Base-by-base conservation (phyloP, 805 yeast genomes). In the Alloascoidea hylecoeti region DNA sequence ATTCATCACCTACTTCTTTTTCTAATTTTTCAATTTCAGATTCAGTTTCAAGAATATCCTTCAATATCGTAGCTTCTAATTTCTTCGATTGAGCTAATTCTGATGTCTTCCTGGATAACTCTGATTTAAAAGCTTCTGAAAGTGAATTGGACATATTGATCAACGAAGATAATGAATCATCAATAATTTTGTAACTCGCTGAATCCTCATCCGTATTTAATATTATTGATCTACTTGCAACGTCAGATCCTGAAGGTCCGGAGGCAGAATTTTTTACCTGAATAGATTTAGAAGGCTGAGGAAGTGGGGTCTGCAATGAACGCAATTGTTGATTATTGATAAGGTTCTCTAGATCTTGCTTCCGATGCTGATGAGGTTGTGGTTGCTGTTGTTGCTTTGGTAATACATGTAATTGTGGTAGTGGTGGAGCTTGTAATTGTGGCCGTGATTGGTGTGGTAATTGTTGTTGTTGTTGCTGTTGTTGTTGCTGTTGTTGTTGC, bases 61-160 rank as follows among this genome's bases (percentile, higher is more conserved):
- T 48, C 34, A 61, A 58, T 42, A 70, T 51, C 18, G 57, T 63
- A 15, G 52, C 53, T 14, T 68, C 49, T 15, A 72, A 57, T 28
- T 55, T 50, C 14, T 61, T 52, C 16, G 71, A 72, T 46, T 74
- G 74, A 17, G 56, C 56, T 27, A 64, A 53, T 42, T 74, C 78
- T 16, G 68, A 60, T 34, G 70, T 72, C 52, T 76, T 75, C 36
- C 64, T 66, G 18, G 58, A 60, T 36, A 82, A 52, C 42, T 75
- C 78, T 5, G 53, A 52, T 36, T 73, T 76, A 50, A 75, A 82
- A 16, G 73, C 66, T 32, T 42, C 43, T 3, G 68, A 66, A 16
- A 63, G 49, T 15, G n/a, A n/a, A n/a, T n/a, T n/a, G n/a, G n/a
- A n/a, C n/a, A n/a, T n/a, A n/a, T n/a, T n/a, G n/a, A n/a, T n/a